phyloP scores from a whole-genome alignment of 345 rosid species.

The Brassica incana region DNA sequence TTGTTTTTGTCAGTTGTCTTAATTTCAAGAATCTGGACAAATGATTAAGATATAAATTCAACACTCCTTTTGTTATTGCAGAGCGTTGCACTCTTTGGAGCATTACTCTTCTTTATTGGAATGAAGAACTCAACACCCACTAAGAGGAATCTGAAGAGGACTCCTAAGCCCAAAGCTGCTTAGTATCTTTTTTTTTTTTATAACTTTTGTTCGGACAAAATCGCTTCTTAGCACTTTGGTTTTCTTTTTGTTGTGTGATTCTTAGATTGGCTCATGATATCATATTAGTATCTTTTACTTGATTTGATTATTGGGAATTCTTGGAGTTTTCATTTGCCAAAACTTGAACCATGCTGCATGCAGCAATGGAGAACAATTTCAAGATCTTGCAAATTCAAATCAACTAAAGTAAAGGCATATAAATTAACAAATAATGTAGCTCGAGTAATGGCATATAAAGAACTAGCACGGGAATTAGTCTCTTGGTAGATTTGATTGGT shows the following conservation, averaged over 20 bases:
- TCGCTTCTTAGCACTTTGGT: conserved; percentile 5
- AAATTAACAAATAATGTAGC: not conserved
- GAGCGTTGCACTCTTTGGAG: conserved; percentile 83
- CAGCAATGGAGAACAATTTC: not conserved
- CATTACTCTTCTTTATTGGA: conserved; percentile 81
- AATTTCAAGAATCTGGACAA: not conserved
- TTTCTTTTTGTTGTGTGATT: conserved; percentile 17
- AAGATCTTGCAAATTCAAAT: not conserved
- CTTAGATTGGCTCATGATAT: conserved; percentile 26
- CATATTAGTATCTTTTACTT: not conserved
- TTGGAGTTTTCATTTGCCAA: conserved; percentile 27
- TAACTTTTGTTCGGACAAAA: not conserved
- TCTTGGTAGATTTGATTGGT: not conserved
- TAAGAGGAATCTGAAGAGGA: conserved; percentile 58
- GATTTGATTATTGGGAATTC: not conserved
- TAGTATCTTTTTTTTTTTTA: conserved; percentile 31
- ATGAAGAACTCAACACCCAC: conserved; percentile 76
- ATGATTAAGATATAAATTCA: not conserved
- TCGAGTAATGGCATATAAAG: not conserved
- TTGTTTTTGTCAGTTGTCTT: not conserved
- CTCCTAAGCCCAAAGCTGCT: conserved; percentile 52
- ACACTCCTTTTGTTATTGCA: conserved; percentile 29
- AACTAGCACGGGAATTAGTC: not conserved
- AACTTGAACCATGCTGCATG: conserved; percentile 9
- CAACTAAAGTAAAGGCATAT: not conserved